Conservation (phyloP, 768 basidiomycete genomes). For the Russula emetica region DNA sequence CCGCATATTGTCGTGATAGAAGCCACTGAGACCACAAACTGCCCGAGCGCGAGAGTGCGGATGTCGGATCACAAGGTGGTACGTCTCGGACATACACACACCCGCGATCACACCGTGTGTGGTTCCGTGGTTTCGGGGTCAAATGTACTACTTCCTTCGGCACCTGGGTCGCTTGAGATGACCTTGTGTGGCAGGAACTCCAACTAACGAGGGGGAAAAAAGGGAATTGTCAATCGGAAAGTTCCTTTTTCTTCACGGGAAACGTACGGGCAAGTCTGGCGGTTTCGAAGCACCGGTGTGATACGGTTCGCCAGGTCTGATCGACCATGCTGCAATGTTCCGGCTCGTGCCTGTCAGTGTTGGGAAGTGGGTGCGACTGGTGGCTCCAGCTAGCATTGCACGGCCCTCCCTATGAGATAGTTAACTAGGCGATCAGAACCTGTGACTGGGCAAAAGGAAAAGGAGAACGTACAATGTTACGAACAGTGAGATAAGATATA, state of each 20-base stretch:
- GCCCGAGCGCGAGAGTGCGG: background rate
- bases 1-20: background rate
- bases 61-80: background rate
- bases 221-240: too few species aligned
- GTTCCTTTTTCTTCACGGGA: background rate
- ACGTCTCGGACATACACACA: background rate
- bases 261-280: slow-evolving; percentile 2
- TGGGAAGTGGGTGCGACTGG: slow-evolving; percentile 12
- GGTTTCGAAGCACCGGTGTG: background rate
- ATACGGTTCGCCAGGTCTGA: background rate
- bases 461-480: slow-evolving; percentile 31
- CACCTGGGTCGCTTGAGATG: background rate
- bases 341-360: slow-evolving; percentile 1
- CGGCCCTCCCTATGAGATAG: slow-evolving; percentile 14
- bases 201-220: slow-evolving; percentile 5
- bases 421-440: background rate
- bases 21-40: background rate
- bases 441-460: background rate
- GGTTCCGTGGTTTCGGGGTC: background rate
- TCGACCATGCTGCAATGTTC: background rate
- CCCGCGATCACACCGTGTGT: background rate
- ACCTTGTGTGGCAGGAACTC: background rate
- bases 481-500: slow-evolving; percentile 34
- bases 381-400: background rate
- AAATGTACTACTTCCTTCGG: background rate